phyloP scores from a whole-genome alignment of 192 early-diverging fungal genomes.

The Coemansia erecta region DNA sequence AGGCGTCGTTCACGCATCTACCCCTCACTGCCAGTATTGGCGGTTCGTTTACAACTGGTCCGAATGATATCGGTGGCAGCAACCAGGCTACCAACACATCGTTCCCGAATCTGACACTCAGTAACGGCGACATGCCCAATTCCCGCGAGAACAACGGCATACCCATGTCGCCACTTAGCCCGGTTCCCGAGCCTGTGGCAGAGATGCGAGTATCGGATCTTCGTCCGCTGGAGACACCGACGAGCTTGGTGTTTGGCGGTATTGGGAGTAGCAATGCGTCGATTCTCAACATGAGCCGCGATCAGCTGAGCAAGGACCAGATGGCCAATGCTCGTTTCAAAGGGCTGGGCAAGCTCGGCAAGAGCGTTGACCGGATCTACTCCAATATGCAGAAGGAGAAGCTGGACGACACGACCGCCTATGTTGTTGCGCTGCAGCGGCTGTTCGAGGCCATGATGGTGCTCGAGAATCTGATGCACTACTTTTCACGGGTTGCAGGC shows the following conservation, averaged over 20 bases:
- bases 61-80: conserved; percentile 13
- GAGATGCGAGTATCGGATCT: conserved; percentile 20
- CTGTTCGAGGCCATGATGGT: conserved; percentile 47
- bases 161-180: conserved; percentile 44
- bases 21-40: conserved; percentile 14
- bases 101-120: conserved; percentile 37
- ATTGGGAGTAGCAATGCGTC: conserved; percentile 14
- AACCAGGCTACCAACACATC: conserved; percentile 21
- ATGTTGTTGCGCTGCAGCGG: conserved; percentile 44
- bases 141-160: conserved; percentile 9
- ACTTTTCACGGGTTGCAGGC: conserved; percentile 50
- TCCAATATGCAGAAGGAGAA: conserved; percentile 55
- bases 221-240: conserved; percentile 27
- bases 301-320: conserved; percentile 48
- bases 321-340: conserved; percentile 49
- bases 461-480: conserved; percentile 36
- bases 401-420: conserved; percentile 45
- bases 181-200: conserved; percentile 15
- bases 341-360: conserved; percentile 50
- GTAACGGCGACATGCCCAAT: conserved; percentile 31
- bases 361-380: conserved; percentile 54
- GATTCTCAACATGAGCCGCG: conserved; percentile 17
- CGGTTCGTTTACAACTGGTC: not conserved
- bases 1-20: conserved; percentile 32
- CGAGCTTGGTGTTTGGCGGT: conserved; percentile 14